Conservation (phyloP, 2,329 filamentous ascomycete species). For the Lasiodiplodia hormozganensis region DNA sequence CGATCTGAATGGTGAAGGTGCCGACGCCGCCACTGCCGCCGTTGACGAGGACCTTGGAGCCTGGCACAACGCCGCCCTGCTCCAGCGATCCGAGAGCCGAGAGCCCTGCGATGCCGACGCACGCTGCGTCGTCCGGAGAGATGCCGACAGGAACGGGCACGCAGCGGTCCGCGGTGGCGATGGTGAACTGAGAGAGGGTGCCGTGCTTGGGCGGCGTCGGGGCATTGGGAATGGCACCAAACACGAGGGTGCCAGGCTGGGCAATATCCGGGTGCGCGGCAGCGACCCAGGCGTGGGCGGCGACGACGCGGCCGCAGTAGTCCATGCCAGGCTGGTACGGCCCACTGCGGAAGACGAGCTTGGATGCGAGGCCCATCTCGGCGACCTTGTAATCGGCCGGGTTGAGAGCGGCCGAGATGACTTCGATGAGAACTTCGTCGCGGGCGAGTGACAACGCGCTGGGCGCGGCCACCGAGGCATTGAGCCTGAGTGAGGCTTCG, state of each 20-base stretch:
- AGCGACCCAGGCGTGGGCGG: slow-evolving; percentile 30
- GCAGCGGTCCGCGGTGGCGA: slow-evolving; percentile 36
- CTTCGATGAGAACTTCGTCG: slow-evolving; percentile 61
- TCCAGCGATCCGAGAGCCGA: neutral
- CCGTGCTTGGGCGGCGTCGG: slow-evolving; percentile 32
- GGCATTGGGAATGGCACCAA: too few species aligned
- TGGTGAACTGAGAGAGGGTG: slow-evolving; percentile 41
- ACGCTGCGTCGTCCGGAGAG: slow-evolving; percentile 45
- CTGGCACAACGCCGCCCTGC: neutral
- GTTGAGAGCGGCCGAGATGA: slow-evolving; percentile 63
- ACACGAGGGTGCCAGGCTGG: too few species aligned
- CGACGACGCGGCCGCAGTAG: slow-evolving; percentile 57
- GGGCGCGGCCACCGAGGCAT: slow-evolving; percentile 52
- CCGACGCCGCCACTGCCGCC: slow-evolving; percentile 69
- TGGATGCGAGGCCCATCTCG: slow-evolving; percentile 56
- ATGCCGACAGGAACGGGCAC: slow-evolving; percentile 39
- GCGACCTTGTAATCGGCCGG: slow-evolving; percentile 70
- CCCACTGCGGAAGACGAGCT: slow-evolving; percentile 39
- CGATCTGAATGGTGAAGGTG: slow-evolving; percentile 67
- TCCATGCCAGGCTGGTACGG: slow-evolving; percentile 60
- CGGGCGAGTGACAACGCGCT: slow-evolving; percentile 40
- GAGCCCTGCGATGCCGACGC: slow-evolving; percentile 44
- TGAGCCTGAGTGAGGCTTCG: slow-evolving; percentile 61
- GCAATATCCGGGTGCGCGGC: too few species aligned
- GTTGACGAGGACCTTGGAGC: slow-evolving; percentile 67